These are phyloP conservation scores for Letharia columbiana DNA, from an alignment of 495 filamentous ascomycete genomes.

Conservation along the genomic window DNA sequence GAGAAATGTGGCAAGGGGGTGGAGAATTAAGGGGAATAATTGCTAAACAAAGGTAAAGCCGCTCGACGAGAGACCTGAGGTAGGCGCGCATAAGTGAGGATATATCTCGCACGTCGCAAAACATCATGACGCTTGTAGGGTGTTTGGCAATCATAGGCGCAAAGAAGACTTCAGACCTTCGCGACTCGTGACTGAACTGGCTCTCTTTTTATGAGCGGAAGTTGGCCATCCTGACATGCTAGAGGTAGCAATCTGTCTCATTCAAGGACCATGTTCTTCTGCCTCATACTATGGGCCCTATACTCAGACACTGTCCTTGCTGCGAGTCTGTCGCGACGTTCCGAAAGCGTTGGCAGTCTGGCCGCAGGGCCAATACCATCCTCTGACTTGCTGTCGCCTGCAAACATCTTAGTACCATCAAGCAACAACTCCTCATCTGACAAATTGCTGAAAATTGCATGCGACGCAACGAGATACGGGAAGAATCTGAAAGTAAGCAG, in stretches of 20 bases:
- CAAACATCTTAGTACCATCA: background rate
- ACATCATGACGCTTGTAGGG: background rate
- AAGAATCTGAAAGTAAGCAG: slow-evolving; percentile 1
- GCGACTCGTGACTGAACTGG: background rate
- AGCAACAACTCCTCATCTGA: background rate
- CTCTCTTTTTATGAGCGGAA: background rate
- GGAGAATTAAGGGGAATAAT: background rate
- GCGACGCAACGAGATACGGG: background rate
- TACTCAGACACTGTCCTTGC: background rate
- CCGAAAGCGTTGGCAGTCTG: background rate
- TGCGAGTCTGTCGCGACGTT: background rate
- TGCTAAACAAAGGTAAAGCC: background rate
- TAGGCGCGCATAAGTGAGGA: background rate
- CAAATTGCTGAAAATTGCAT: background rate
- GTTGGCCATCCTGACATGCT: background rate
- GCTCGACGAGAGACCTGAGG: background rate
- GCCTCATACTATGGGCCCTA: background rate
- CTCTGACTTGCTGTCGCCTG: background rate
- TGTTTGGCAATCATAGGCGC: background rate
- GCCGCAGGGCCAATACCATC: background rate
- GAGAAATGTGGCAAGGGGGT: background rate
- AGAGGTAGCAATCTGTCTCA: background rate
- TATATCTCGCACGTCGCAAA: background rate
- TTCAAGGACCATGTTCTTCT: background rate
- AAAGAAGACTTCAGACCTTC: background rate